Percentiles rank a stretch among this genome's conserved stretches.
phyloP scores from a whole-genome alignment of 2,329 filamentous ascomycete genomes.

The Rhinocladiella mackenziei region DNA sequence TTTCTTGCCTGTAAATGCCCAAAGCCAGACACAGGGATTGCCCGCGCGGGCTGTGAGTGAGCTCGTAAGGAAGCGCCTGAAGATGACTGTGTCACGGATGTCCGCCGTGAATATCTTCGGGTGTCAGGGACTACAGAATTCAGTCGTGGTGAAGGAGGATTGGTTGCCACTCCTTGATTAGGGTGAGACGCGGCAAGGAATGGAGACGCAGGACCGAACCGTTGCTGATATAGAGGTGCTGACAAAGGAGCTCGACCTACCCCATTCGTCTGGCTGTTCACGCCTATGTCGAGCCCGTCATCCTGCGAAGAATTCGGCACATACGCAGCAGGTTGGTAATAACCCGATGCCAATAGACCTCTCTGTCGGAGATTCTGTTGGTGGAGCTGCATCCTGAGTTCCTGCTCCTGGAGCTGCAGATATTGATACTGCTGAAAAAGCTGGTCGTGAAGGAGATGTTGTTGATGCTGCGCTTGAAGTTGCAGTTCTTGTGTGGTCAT shows the following conservation, averaged over 20 bases:
- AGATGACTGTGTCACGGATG: conserved; percentile 42
- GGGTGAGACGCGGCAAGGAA: conserved; percentile 21
- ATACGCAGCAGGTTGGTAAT: conserved; percentile 34
- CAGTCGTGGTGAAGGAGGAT: conserved; percentile 46
- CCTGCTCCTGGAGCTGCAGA: conserved; percentile 49
- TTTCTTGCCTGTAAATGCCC: conserved; percentile 35
- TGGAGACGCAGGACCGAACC: conserved; percentile 27
- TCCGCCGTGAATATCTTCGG: conserved; percentile 44
- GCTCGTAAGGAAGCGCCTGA: conserved; percentile 43
- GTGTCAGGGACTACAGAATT: conserved; percentile 39
- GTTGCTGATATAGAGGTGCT: conserved; percentile 30
- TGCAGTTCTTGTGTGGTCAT: conserved; percentile 38
- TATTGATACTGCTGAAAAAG: conserved; percentile 49
- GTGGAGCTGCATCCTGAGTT: conserved; percentile 46
- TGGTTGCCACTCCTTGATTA: conserved; percentile 41
- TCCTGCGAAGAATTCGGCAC: conserved; percentile 35
- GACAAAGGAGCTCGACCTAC: conserved; percentile 28
- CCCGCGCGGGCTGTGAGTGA: conserved; percentile 50
- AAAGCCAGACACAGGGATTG: conserved; percentile 37
- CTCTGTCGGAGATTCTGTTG: conserved; percentile 39
- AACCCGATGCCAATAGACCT: conserved; percentile 20
- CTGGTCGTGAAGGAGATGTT: conserved; percentile 47
- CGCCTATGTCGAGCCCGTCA: conserved; percentile 18
- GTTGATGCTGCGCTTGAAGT: conserved; percentile 44
- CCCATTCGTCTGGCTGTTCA: conserved; percentile 20